Evolutionary conservation across 345 rosid genomes (phyloP), one percentile per base, ranked within the genome.

Genomic region (Aquilaria sinensis): DNA sequence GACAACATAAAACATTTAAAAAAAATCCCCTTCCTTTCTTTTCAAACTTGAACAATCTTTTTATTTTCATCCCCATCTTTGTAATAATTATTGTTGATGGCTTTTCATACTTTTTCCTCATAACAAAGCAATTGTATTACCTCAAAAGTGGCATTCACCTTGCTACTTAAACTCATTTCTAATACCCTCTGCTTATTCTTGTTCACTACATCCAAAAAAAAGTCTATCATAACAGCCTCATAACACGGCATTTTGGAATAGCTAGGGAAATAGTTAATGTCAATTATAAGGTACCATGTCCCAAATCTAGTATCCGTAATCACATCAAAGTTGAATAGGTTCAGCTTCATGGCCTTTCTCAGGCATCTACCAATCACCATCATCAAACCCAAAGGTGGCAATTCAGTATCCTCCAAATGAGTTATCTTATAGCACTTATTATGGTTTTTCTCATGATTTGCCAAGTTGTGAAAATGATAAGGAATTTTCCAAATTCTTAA

Each of bases 241-340:
- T 80, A 83, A 50, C 72, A 65, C 0, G 86, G 86, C 83, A 83
- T 72, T 75, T 85, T 85, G 1, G 88, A 80, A 53, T 81, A 85
- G 43, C 86, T 88, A 45, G 92, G 86, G 52, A 85, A 83, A 66
- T 83, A 83, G 67, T 85, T 85, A 12, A 85, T 85, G 61, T 85
- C 92, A 48, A 85, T 81, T 53, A 85, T 67, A 47, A 85, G 76
- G 57, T 81, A 85, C 16, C 86, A 66, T 47, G 73, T 74, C 57
- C 79, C 72, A 60, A 63, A 64, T 58, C 83, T 74, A 9, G 73
- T 64, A 57, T 83, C 91, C 58, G 86, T 78, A 10, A 85, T 83
- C 64, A 85, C 81, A 74, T 85, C 91, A 55, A 83, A 83, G 63
- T 85, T 83, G 54, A 85, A 83, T 70, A 85, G 67, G n/a, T 77